These are phyloP conservation scores for Metschnikowia noctiluminum DNA, from an alignment of 805 yeast genomes.

Conservation along the genomic window DNA sequence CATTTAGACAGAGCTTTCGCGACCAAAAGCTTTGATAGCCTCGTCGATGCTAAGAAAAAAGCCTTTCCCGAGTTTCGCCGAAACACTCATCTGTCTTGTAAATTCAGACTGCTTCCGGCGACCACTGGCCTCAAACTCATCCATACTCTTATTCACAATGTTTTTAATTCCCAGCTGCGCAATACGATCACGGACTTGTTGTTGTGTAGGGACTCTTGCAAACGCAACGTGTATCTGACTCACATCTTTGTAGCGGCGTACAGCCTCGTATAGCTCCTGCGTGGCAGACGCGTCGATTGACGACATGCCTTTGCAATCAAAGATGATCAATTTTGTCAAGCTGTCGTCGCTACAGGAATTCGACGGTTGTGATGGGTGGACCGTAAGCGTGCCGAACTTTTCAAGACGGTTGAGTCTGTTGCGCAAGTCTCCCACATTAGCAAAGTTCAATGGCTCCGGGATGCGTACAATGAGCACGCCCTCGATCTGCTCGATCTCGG, in stretches of 20 bases:
- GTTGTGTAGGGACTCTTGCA: slow-evolving; percentile 53
- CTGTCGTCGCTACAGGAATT: slow-evolving; percentile 38
- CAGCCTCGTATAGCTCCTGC: slow-evolving; percentile 62
- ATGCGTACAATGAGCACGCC: slow-evolving; percentile 76
- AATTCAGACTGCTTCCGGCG: background rate
- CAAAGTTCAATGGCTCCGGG: slow-evolving; percentile 86
- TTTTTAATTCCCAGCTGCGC: slow-evolving; percentile 51
- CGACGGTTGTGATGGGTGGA: slow-evolving; percentile 72
- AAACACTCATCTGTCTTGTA: slow-evolving; percentile 8
- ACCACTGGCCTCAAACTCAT: background rate
- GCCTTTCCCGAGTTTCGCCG: slow-evolving; percentile 21
- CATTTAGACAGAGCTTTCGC: background rate
- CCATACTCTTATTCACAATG: slow-evolving; percentile 22
- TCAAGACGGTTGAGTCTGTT: slow-evolving; percentile 67
- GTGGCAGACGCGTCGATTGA: slow-evolving; percentile 77
- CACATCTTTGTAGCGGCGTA: slow-evolving; percentile 47
- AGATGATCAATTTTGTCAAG: slow-evolving; percentile 52
- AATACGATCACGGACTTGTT: slow-evolving; percentile 48
- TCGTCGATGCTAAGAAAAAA: slow-evolving; percentile 53
- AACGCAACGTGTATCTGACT: slow-evolving; percentile 58
- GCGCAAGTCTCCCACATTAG: slow-evolving; percentile 76
- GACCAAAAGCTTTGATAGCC: slow-evolving; percentile 43
- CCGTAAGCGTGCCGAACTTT: slow-evolving; percentile 66
- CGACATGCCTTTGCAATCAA: slow-evolving; percentile 82
- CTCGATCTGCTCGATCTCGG: slow-evolving; percentile 48